Percentiles rank a stretch among this genome's conserved stretches.
These are phyloP conservation scores for Aspergillus homomorphus DNA, from an alignment of 495 filamentous ascomycete species.

Conservation along the genomic window DNA sequence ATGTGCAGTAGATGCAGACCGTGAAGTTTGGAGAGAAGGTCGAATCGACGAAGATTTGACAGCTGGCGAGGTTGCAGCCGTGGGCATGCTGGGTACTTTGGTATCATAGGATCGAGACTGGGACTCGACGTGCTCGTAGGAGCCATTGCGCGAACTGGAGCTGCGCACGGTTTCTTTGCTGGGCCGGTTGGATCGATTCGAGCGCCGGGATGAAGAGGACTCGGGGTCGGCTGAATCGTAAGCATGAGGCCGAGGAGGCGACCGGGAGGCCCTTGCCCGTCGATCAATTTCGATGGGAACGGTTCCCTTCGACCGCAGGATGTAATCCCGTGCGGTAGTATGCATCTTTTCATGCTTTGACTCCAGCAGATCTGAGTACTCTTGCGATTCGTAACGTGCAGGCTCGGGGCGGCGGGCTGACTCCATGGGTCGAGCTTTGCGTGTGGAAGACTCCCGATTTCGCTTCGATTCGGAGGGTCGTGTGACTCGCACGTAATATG, in stretches of 20 bases:
- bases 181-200: constrained; percentile 32
- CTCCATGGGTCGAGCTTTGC: constrained; percentile 14
- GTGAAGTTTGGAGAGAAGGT: constrained; percentile 27
- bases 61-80: constrained; percentile 26
- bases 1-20: constrained; percentile 31
- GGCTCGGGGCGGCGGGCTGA: constrained; percentile 21
- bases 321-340: constrained; percentile 35
- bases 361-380: constrained; percentile 26
- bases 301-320: constrained; percentile 31
- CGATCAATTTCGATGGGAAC: constrained; percentile 23
- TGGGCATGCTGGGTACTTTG: constrained; percentile 30
- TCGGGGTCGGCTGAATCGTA: constrained; percentile 40
- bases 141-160: constrained; percentile 33
- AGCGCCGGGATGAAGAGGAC: constrained; percentile 23
- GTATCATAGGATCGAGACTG: constrained; percentile 23
- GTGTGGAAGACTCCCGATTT: constrained; percentile 10
- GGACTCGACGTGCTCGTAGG: constrained; percentile 34
- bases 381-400: constrained; percentile 22
- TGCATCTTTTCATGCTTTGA: constrained; percentile 29
- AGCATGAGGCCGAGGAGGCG: constrained; percentile 31
- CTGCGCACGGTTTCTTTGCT: constrained; percentile 24
- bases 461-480: constrained; percentile 15
- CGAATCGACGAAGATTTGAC: constrained; percentile 26
- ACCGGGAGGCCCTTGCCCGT: constrained; percentile 28
- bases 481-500: constrained; percentile 23